A percentile compares a stretch with the other conserved stretches of the same genome.
These are phyloP conservation scores for Alternaria tenuissima DNA, from an alignment of 2,329 filamentous ascomycete genomes.

Conservation along the genomic window DNA sequence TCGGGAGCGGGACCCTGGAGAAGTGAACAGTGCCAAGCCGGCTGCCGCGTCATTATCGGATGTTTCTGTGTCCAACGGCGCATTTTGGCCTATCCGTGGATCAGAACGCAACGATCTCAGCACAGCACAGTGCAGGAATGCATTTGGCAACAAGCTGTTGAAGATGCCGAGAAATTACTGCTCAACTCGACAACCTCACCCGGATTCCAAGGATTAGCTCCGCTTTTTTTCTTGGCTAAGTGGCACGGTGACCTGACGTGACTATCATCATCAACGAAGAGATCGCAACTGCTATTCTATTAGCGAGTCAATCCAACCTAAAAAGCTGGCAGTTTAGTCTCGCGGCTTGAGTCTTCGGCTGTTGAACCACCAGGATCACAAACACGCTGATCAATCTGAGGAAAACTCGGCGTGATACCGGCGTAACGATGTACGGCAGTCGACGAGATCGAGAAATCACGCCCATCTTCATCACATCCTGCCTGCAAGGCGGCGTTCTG, in stretches of 20 bases:
- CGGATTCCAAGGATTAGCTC: background rate
- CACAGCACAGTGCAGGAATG: background rate
- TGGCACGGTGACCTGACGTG: constrained; percentile 6
- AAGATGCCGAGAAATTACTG: constrained; percentile 1
- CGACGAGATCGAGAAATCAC: background rate
- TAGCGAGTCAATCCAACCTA: background rate
- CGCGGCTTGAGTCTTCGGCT: background rate
- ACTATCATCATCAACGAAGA: background rate
- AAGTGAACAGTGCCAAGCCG: background rate
- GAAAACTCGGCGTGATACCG: background rate
- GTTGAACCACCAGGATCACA: background rate
- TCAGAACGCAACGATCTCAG: background rate
- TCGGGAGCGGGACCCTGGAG: background rate
- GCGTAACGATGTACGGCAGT: constrained; percentile 3
- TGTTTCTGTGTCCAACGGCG: background rate
- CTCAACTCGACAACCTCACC: constrained; percentile 7
- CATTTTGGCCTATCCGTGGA: background rate
- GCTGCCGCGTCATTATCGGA: background rate
- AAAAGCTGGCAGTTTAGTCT: background rate
- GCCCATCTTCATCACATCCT: background rate
- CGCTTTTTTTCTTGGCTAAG: constrained; percentile 10
- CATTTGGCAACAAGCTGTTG: background rate
- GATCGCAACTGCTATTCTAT: background rate
- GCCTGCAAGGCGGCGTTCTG: background rate
- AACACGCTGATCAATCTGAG: background rate